phyloP scores from a whole-genome alignment of 2,329 filamentous ascomycete species.

The Fusarium secorum region DNA sequence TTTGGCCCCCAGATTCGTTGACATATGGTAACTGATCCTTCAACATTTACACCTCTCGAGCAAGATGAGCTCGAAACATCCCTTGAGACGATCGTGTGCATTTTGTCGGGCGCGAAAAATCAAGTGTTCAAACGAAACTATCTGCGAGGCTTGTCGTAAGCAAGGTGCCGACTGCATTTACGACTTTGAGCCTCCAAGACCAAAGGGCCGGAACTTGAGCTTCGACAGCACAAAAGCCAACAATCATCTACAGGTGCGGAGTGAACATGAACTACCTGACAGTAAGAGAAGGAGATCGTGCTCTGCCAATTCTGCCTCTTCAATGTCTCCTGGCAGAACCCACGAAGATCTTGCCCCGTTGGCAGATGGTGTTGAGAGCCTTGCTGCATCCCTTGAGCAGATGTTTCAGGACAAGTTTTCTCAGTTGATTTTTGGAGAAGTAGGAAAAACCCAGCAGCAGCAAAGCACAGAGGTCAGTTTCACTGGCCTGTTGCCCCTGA shows the following conservation, averaged over 20 bases:
- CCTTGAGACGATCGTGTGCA: conserved; percentile 47
- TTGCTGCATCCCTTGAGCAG: conserved; percentile 44
- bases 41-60: neutral
- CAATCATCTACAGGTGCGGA: conserved; percentile 22
- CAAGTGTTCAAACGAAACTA: conserved; percentile 50
- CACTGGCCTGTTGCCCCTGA: conserved; percentile 41
- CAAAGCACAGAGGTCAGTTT: conserved; percentile 28
- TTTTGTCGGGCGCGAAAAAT: conserved; percentile 51
- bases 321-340: conserved; percentile 34
- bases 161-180: conserved; percentile 51
- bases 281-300: conserved; percentile 39
- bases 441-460: neutral
- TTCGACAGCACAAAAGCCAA: conserved; percentile 38
- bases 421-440: neutral
- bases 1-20: neutral
- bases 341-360: conserved; percentile 30
- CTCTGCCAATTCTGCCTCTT: conserved; percentile 37
- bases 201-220: conserved; percentile 42
- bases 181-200: conserved; percentile 47
- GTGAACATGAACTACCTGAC: conserved; percentile 18
- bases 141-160: conserved; percentile 49
- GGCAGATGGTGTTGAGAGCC: conserved; percentile 35
- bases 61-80: conserved; percentile 45
- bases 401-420: conserved; percentile 44
- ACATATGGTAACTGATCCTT: conserved; percentile 10